These are phyloP conservation scores for Suhomyces kunorum DNA, from an alignment of 1,139 yeast genomes.

Conservation along the genomic window DNA sequence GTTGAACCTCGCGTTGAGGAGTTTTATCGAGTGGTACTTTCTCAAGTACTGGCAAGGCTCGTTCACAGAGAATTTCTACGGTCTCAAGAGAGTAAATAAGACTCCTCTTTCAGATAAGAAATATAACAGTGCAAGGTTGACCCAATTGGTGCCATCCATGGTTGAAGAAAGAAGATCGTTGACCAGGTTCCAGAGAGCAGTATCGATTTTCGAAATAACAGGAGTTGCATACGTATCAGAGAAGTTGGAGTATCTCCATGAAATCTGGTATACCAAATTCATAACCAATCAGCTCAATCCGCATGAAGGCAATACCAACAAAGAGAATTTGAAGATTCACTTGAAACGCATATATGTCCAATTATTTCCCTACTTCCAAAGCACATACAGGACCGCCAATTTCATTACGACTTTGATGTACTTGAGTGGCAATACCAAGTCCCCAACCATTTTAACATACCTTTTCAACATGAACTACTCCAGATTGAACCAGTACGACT, in stretches of 20 bases:
- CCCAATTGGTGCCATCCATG: conserved; percentile 49
- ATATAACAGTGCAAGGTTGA: conserved; percentile 36
- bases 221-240: conserved; percentile 70
- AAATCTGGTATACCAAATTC: conserved; percentile 60
- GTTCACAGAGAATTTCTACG: conserved; percentile 91
- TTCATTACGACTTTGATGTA: conserved; percentile 65
- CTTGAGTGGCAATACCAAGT: conserved; percentile 65
- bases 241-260: conserved; percentile 67
- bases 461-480: conserved; percentile 68
- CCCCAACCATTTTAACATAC: conserved; percentile 64
- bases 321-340: conserved; percentile 31
- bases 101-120: conserved; percentile 37
- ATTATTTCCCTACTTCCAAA: conserved; percentile 60
- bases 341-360: conserved; percentile 52
- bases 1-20: conserved; percentile 60
- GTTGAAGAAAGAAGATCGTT: conserved; percentile 59
- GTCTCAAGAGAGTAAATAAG: conserved; percentile 65
- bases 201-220: conserved; percentile 62
- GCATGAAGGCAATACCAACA: conserved; percentile 32
- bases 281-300: conserved; percentile 48
- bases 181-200: conserved; percentile 53
- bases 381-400: conserved; percentile 50
- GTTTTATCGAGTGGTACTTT: conserved; percentile 73
- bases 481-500: conserved; percentile 65
- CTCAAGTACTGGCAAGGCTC: conserved; percentile 77